Base-by-base conservation (phyloP, 1,284 basidiomycete species). In the Ustilago tritici region DNA sequence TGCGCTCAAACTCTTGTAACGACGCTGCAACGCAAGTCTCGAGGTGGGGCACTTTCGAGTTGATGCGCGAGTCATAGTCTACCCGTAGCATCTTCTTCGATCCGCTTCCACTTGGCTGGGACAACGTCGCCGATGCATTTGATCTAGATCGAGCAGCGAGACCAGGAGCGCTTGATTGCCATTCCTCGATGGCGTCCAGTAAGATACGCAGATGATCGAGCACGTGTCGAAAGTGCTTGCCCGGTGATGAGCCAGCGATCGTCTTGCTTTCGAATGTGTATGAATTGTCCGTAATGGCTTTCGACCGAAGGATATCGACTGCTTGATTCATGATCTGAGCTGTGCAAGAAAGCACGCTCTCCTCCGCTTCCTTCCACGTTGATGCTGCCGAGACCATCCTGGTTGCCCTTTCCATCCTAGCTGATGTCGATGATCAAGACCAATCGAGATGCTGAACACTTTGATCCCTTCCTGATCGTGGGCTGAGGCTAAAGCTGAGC, bases 221-320 rank as follows among this genome's bases (percentile, higher is more conserved):
- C 12, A 81, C 80, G 34, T 83, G 82, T 47, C 82, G 65, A 19
- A 83, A 65, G 56, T 83, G 82, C 61, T 80, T 81, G 43, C 82
- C 82, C 17, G 80, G 68, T 12, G 82, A 65, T 1, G 73, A 76
- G 36, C 81, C 79, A 1, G 75, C 56, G 23, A 81, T 79, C n/a
- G 78, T 59, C 41, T 67, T 57, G 50, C 70, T 76, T 34, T 75
- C 70, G 23, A 64, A 74, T 2, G 57, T 55, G 57, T 81, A 78
- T 3, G 70, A 47, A 0, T 50, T 31, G 59, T 80, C 71, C n/a
- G 43, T 64, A 23, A 83, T 70, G 35, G 61, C 46, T 17, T 65
- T 55, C 4, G 70, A 65, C 15, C 71, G 62, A 14, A 83, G 58
- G n/a, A 83, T 49, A 2, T 65, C 61, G 36, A 82, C 36, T 0